A percentile compares a stretch with the other conserved stretches of the same genome.
These are phyloP conservation scores for Jacaranda mimosifolia DNA, from an alignment of 257 asterid species.

Conservation along the genomic window DNA sequence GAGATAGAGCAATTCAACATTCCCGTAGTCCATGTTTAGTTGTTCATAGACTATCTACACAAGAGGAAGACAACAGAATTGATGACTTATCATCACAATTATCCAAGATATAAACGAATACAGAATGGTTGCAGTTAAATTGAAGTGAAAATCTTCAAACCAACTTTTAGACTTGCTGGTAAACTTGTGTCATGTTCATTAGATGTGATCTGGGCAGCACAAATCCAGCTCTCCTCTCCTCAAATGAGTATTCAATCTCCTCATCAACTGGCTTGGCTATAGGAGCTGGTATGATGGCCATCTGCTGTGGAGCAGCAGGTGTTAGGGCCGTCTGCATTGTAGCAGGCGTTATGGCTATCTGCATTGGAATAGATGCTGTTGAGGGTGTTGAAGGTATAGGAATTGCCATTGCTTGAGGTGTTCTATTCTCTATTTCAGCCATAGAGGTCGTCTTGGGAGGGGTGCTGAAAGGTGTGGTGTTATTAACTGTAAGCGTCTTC, in stretches of 20 bases:
- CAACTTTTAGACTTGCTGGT: background rate
- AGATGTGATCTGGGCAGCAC: constrained; percentile 56
- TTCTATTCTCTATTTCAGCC: constrained; percentile 70
- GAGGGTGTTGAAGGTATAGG: constrained; percentile 74
- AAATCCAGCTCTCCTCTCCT: constrained; percentile 85
- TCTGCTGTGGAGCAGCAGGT: constrained; percentile 58
- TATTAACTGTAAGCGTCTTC: constrained; percentile 58
- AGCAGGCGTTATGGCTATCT: constrained; percentile 71
- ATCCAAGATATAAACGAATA: constrained; percentile 38
- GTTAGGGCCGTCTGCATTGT: constrained; percentile 54
- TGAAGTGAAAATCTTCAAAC: background rate
- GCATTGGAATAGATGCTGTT: constrained; percentile 74
- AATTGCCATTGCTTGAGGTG: constrained; percentile 62
- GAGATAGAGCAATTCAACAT: constrained; percentile 22
- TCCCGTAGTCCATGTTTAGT: constrained; percentile 39
- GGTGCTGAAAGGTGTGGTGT: constrained; percentile 55
- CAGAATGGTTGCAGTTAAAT: background rate
- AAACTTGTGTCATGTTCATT: constrained; percentile 42
- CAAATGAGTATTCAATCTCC: constrained; percentile 83
- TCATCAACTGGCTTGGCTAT: constrained; percentile 45
- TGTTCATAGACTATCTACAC: constrained; percentile 55
- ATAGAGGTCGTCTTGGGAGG: constrained; percentile 63
- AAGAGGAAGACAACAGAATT: constrained; percentile 48
- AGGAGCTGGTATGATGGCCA: constrained; percentile 56
- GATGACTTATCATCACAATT: constrained; percentile 39